Percentiles rank a stretch among this genome's conserved stretches.
Conservation (phyloP, 495 filamentous ascomycete genomes). For the Podospora fimiseda region DNA sequence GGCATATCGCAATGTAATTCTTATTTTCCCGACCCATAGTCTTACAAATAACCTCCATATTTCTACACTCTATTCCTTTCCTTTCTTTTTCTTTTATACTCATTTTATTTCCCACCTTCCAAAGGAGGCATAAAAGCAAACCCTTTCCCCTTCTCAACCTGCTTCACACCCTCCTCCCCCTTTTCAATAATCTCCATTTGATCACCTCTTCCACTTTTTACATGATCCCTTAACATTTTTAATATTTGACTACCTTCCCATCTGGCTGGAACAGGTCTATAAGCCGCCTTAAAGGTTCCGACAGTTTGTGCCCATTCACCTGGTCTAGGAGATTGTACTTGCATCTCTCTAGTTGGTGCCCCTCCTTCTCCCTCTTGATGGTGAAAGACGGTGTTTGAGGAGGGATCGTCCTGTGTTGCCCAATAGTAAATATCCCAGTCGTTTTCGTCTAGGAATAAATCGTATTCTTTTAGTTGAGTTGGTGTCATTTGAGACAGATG, state of each 20-base stretch:
- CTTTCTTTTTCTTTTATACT: no score
- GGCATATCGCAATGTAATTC: no score
- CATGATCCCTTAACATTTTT: slow-evolving; percentile 69
- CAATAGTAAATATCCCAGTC: slow-evolving; percentile 99
- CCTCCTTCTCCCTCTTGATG: slow-evolving; percentile 4
- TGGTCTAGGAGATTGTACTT: slow-evolving; percentile 16
- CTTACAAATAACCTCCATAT: no score
- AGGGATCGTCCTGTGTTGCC: slow-evolving; percentile 78
- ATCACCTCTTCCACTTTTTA: slow-evolving; percentile 36
- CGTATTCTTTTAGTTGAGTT: slow-evolving; percentile 74
- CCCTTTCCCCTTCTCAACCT: neutral
- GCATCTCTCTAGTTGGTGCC: neutral
- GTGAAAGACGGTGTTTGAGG: slow-evolving; percentile 29
- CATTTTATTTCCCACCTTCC: no score
- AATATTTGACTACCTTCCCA: slow-evolving; percentile 82
- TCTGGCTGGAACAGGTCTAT: slow-evolving; percentile 76
- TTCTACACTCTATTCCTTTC: no score
- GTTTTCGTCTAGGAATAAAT: slow-evolving; percentile 94
- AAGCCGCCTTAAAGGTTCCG: slow-evolving; percentile 88
- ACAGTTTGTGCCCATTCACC: slow-evolving; percentile 98
- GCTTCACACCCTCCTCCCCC: neutral
- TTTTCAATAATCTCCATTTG: no score
- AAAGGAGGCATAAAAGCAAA: neutral
- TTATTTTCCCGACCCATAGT: no score
- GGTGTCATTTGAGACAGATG: slow-evolving; percentile 67